Evolutionary conservation across 805 yeast genomes (phyloP).

Genomic region (Zygotorulaspora florentina): DNA sequence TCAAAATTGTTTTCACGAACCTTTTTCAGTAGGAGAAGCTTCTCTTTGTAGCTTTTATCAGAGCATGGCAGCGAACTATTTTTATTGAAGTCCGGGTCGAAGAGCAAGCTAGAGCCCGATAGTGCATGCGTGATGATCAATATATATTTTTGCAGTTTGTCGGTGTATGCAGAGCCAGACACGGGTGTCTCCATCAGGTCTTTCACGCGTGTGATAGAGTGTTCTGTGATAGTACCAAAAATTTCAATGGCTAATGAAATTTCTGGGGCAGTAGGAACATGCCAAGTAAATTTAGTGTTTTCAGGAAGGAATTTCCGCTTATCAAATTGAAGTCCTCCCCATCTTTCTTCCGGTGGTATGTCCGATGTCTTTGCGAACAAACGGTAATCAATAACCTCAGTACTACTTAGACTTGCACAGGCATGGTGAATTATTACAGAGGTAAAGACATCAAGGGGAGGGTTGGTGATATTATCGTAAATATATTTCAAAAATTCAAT

Average conservation of each 20-base stretch:
- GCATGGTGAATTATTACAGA: constrained; percentile 65
- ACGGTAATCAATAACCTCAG: constrained; percentile 54
- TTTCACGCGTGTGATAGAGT: constrained; percentile 43
- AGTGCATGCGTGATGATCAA: constrained; percentile 54
- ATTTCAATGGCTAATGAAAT: constrained; percentile 57
- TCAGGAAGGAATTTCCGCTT: constrained; percentile 44
- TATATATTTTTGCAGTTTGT: constrained; percentile 52
- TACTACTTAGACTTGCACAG: constrained; percentile 57
- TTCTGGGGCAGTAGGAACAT: constrained; percentile 55
- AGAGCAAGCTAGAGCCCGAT: constrained; percentile 66
- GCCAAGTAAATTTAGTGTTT: constrained; percentile 67
- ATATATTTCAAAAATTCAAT: constrained; percentile 34
- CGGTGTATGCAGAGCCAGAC: constrained; percentile 34
- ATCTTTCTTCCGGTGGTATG: constrained; percentile 43
- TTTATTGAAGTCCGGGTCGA: constrained; percentile 65
- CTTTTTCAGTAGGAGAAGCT: constrained; percentile 35
- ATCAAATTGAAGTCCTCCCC: constrained; percentile 74
- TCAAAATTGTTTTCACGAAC: constrained; percentile 36
- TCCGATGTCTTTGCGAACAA: constrained; percentile 46
- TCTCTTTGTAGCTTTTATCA: constrained; percentile 19
- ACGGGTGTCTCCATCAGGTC: constrained; percentile 23
- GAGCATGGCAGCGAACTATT: constrained; percentile 16
- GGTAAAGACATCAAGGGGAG: constrained; percentile 55
- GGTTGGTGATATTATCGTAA: constrained; percentile 37
- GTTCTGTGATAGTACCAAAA: constrained; percentile 47